phyloP scores from a whole-genome alignment of 1,284 basidiomycete genomes.

The Lentinula novae-zelandiae region DNA sequence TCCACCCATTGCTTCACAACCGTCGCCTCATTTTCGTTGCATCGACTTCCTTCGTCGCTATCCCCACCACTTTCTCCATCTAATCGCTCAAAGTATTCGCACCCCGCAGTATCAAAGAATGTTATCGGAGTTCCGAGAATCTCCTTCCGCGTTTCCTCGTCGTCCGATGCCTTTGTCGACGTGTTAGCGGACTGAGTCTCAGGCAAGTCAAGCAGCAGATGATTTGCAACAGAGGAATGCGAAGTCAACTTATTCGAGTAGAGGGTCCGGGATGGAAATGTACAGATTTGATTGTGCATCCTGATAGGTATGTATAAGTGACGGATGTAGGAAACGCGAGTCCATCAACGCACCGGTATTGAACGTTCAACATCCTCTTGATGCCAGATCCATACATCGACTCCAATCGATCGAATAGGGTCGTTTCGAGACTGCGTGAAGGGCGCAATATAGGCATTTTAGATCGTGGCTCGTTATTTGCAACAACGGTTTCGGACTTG shows the following conservation, averaged over 20 bases:
- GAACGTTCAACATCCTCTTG: slow-evolving; percentile 84
- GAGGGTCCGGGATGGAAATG: slow-evolving; percentile 82
- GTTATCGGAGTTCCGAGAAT: slow-evolving; percentile 75
- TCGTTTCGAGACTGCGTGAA: slow-evolving; percentile 79
- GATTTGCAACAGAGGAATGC: slow-evolving; percentile 65
- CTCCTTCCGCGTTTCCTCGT: slow-evolving; percentile 66
- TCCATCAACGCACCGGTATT: slow-evolving; percentile 65
- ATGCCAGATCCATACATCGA: slow-evolving; percentile 80
- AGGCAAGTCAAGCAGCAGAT: slow-evolving; percentile 72
- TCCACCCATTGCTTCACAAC: slow-evolving; percentile 83
- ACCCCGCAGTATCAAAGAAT: slow-evolving; percentile 93
- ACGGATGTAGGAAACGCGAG: neutral
- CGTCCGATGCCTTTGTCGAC: slow-evolving; percentile 22
- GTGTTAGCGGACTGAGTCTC: slow-evolving; percentile 27
- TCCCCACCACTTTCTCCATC: slow-evolving; percentile 60
- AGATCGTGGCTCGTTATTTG: neutral
- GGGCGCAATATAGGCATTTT: slow-evolving; percentile 40
- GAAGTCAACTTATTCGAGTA: slow-evolving; percentile 77
- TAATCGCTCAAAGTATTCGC: slow-evolving; percentile 82
- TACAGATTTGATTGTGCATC: slow-evolving; percentile 86
- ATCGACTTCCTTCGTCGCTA: slow-evolving; percentile 75
- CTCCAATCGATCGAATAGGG: slow-evolving; percentile 90
- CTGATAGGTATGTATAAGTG: slow-evolving; percentile 33
- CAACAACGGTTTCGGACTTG: neutral
- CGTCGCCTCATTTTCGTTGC: slow-evolving; percentile 90